Evolutionary conservation across 2,329 filamentous ascomycete genomes (phyloP).

Genomic region (Chaetomium globosum): DNA sequence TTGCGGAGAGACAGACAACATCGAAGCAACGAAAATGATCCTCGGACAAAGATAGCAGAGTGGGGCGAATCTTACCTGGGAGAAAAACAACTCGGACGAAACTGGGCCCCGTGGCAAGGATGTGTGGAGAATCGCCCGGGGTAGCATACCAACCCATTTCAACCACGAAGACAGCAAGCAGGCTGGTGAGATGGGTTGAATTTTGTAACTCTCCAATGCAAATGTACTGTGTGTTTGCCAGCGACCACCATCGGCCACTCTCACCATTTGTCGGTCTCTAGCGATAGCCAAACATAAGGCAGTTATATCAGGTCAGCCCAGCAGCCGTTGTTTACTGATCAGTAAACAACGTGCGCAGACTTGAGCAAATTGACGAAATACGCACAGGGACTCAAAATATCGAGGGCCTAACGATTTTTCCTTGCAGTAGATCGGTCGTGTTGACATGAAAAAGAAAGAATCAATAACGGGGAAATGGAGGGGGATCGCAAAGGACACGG

Average conservation of each 20-base stretch:
- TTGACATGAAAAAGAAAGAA: neutral
- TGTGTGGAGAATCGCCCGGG: neutral
- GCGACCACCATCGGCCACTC: too few relatives aligned
- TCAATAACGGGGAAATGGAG: neutral
- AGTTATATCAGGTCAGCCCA: neutral
- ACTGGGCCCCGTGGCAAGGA: neutral
- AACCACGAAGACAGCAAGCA: neutral
- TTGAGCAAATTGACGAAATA: neutral
- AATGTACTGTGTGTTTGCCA: too few relatives aligned
- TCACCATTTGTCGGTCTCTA: neutral
- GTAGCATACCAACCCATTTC: neutral
- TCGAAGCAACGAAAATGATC: neutral
- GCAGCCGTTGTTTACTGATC: neutral
- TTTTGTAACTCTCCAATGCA: neutral
- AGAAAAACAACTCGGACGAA: conserved; percentile 5
- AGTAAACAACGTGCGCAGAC: neutral
- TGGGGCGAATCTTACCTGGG: conserved; percentile 8
- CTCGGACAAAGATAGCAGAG: conserved; percentile 5
- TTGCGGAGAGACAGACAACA: neutral
- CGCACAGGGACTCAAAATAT: neutral
- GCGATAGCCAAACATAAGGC: neutral
- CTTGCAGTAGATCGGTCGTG: neutral
- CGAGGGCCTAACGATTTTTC: neutral
- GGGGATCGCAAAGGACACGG: neutral
- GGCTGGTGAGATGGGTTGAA: neutral